Evolutionary conservation across 163 green algal genomes (phyloP), one percentile per base, ranked within the genome.

Genomic region (Volvox carteri): DNA sequence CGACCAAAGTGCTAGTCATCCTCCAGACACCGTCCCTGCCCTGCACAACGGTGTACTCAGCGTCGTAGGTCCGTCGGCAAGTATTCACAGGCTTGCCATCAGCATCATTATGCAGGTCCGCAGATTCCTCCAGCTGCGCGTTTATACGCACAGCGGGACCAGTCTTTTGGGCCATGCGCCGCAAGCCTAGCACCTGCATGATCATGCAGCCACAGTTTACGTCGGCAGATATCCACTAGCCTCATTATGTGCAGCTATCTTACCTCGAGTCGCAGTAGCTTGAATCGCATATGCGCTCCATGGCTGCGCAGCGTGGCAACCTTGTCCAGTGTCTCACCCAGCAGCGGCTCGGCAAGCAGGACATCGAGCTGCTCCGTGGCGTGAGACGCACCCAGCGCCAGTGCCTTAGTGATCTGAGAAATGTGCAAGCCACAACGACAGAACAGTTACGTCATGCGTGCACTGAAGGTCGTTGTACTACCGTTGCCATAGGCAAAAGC

Each of bases 271-370:
- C 58, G 56, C 39, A 74, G 44, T 52, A 92, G 76, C 89, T 90
- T 92, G 67, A 90, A 92, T 30, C 76, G 83, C 89, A 92, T 92
- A 70, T 88, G 84, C 44, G 76, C 87, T 0, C 89, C 89, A 28
- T 92, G 75, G 62, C 68, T 54, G 52, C 83, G 67, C 77, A 92
- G 87, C n/a, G 52, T 89, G 39, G 84, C 70, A 18, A 85, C 84
- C 85, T 90, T 90, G 70, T 79, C 73, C 33, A 73, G 56, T 16
- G 77, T 92, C 84, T 90, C 84, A 0, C 62, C 37, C 28, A 92
- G 77, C 68, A 92, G 21, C 12, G 89, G 89, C 70, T 92, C 89
- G 1, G 68, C 56, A 41, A 92, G 56, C 67, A 92, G 4, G 18
- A 73, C 8, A 37, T 39, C 23, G 42, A 92, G 89, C 37, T 73